A percentile compares a stretch with the other conserved stretches of the same genome.
Evolutionary conservation across 2,329 filamentous ascomycete genomes (phyloP).

Genomic region (Penicillium sp.): DNA sequence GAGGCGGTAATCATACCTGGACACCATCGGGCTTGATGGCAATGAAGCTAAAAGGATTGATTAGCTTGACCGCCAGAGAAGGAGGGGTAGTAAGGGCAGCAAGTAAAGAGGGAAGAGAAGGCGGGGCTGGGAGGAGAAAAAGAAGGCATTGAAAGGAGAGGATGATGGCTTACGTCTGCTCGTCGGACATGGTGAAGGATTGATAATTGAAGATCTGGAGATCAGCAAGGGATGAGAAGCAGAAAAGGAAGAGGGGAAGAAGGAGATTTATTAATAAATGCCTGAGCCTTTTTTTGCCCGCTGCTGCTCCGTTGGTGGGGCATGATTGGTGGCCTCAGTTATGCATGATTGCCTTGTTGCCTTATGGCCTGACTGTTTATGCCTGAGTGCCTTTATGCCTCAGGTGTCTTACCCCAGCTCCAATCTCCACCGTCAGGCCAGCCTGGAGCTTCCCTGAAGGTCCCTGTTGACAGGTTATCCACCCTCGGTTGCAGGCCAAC

Average conservation of each 20-base stretch:
- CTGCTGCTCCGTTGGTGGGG: constrained; percentile 28
- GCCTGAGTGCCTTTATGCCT: constrained; percentile 17
- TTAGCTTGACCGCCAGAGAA: constrained; percentile 36
- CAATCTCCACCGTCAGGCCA: constrained; percentile 36
- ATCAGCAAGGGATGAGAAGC: constrained; percentile 29
- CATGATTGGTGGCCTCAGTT: constrained; percentile 17
- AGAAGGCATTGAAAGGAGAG: constrained; percentile 4
- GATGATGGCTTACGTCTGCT: constrained; percentile 76
- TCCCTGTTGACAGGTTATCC: constrained; percentile 8
- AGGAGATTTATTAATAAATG: constrained; percentile 32
- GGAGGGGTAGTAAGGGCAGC: constrained; percentile 17
- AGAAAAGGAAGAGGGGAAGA: constrained; percentile 19
- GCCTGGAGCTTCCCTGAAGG: constrained; percentile 34
- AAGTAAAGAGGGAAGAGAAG: constrained; percentile 2
- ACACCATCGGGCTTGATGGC: constrained; percentile 99
- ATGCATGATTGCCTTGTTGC: constrained; percentile 12
- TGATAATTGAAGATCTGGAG: constrained; percentile 21
- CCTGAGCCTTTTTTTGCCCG: constrained; percentile 45
- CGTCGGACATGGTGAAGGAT: constrained; percentile 69
- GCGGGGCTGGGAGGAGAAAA: neutral
- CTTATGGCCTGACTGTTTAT: constrained; percentile 21
- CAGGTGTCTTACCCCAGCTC: constrained; percentile 34
- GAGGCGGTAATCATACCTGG: constrained; percentile 69
- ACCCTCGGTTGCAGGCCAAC: constrained; percentile 36
- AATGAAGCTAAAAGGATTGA: constrained; percentile 77